These are phyloP conservation scores for Penicillium concentricum DNA, from an alignment of 2,329 filamentous ascomycete genomes.

Conservation along the genomic window DNA sequence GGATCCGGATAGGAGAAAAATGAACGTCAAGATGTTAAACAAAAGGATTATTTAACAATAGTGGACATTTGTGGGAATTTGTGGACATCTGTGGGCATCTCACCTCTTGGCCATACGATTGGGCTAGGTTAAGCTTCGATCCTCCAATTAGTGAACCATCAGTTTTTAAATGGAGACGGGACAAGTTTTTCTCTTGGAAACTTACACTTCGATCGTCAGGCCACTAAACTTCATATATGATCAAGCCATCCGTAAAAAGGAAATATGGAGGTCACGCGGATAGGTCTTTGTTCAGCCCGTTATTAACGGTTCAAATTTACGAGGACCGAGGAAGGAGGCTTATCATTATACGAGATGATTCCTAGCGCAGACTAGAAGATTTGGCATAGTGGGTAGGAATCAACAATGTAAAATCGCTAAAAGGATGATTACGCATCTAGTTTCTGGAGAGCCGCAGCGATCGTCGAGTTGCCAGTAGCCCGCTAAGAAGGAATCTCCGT, in stretches of 20 bases:
- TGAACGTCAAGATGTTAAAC: not conserved
- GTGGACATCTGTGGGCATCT: not conserved
- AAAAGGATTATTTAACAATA: conserved; percentile 8
- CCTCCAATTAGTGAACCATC: not conserved
- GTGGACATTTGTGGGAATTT: not conserved
- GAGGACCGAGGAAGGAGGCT: no score
- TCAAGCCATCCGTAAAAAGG: not conserved
- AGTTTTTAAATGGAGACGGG: not conserved
- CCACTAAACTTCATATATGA: no score
- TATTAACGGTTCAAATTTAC: not conserved
- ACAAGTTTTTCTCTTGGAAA: not conserved
- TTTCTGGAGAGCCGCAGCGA: conserved; percentile 14
- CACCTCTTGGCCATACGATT: conserved; percentile 4
- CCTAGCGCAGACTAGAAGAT: not conserved
- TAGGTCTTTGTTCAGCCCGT: not conserved
- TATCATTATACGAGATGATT: not conserved
- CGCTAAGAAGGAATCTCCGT: conserved; percentile 6
- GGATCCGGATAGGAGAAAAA: not conserved
- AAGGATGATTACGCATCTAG: conserved; percentile 7
- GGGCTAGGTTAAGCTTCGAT: conserved; percentile 13
- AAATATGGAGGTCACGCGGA: not conserved
- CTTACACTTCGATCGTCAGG: not conserved
- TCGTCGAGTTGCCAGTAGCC: conserved; percentile 6
- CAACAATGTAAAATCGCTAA: not conserved
- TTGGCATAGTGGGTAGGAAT: conserved; percentile 4